Percentiles rank a stretch among this genome's conserved stretches.
Conservation (phyloP, 805 yeast species). For the Trichomonascus vanleenenianus region DNA sequence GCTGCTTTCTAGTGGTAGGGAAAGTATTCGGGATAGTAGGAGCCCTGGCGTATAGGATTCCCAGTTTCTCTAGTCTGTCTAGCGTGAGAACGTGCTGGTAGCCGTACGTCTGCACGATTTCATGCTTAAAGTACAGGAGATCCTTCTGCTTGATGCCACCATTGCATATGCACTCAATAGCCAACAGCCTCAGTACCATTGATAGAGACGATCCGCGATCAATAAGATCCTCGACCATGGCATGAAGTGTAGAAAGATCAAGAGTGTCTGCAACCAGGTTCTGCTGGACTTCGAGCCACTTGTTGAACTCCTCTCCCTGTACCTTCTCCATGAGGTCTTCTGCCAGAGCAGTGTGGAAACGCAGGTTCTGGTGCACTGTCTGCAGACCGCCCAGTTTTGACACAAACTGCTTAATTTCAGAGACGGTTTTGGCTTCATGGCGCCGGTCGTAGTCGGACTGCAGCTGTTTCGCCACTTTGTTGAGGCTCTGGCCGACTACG, state of each 20-base stretch:
- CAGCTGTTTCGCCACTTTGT: constrained; percentile 58
- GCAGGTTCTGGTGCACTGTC: constrained; percentile 55
- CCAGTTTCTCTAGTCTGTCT: constrained; percentile 41
- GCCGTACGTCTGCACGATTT: constrained; percentile 60
- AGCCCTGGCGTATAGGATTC: constrained; percentile 36
- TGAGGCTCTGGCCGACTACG: constrained; percentile 65
- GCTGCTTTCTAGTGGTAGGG: constrained; percentile 42
- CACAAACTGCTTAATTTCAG: constrained; percentile 67
- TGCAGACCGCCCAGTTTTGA: constrained; percentile 61
- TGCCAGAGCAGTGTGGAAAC: constrained; percentile 67
- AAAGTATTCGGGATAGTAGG: constrained; percentile 21
- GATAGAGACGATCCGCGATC: constrained; percentile 35
- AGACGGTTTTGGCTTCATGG: constrained; percentile 48
- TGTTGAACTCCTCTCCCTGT: constrained; percentile 26
- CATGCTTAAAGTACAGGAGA: constrained; percentile 44
- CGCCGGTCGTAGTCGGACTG: constrained; percentile 60
- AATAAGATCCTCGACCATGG: constrained; percentile 43
- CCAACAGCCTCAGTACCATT: constrained; percentile 45
- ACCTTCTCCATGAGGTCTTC: constrained; percentile 51
- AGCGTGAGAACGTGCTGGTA: constrained; percentile 41
- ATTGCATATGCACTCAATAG: constrained; percentile 53
- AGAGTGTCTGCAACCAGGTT: constrained; percentile 52
- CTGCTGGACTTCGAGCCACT: constrained; percentile 36
- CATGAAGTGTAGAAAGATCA: constrained; percentile 32
- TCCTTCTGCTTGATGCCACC: constrained; percentile 66